Evolutionary conservation across 1,139 yeast genomes (phyloP).

Genomic region (Candida tunisiensis): DNA sequence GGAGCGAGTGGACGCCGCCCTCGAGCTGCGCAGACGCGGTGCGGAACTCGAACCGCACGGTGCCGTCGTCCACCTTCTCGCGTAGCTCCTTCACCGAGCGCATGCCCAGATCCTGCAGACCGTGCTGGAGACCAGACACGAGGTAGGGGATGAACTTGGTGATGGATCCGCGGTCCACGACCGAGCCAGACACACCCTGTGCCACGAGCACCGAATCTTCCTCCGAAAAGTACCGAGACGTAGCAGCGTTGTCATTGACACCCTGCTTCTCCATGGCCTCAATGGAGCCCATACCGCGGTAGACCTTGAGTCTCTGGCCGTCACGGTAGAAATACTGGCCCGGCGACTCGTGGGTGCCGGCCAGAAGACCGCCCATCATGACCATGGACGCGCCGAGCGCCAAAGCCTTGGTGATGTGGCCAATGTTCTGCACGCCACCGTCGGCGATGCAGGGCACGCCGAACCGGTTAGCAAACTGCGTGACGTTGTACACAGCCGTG

Average conservation of each 20-base stretch:
- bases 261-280: slow-evolving; percentile 96
- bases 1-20: slow-evolving; percentile 96
- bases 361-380: slow-evolving; percentile 99
- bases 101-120: slow-evolving; percentile 96
- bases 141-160: slow-evolving; percentile 88
- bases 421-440: slow-evolving; percentile 98
- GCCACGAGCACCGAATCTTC: slow-evolving; percentile 92
- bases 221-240: slow-evolving; percentile 96
- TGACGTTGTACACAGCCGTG: slow-evolving; percentile 79
- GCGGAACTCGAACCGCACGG: slow-evolving; percentile 89
- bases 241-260: slow-evolving; percentile 84
- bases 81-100: slow-evolving; percentile 48
- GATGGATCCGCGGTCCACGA: slow-evolving; percentile 91
- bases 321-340: slow-evolving; percentile 97
- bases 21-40: slow-evolving; percentile 98
- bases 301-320: slow-evolving; percentile 91
- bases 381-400: slow-evolving; percentile 95
- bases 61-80: slow-evolving; percentile 44
- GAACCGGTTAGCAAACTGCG: slow-evolving; percentile 74
- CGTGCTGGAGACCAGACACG: slow-evolving; percentile 92
- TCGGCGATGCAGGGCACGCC: slow-evolving; percentile 98
- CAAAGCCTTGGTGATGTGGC: slow-evolving; percentile 93
- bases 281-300: slow-evolving; percentile 99
- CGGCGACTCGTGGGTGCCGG: slow-evolving; percentile 97
- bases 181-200: slow-evolving; percentile 97